phyloP scores from a whole-genome alignment of 805 yeast genomes.

The Ogataea angusta region DNA sequence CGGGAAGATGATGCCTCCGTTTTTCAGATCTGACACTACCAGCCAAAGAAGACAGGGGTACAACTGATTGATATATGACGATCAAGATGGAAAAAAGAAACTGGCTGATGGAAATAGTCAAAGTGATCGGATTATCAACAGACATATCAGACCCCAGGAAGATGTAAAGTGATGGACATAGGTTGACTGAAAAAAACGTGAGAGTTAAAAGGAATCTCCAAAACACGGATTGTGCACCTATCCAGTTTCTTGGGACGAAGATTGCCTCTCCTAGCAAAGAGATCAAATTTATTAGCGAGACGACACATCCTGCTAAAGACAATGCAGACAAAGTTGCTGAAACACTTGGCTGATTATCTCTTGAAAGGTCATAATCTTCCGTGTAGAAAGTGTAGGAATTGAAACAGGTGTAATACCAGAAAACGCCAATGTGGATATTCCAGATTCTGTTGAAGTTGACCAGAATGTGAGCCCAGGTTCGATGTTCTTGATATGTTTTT shows the following conservation, averaged over 20 bases:
- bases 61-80: conserved; percentile 54
- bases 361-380: conserved; percentile 45
- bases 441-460: conserved; percentile 76
- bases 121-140: conserved; percentile 32
- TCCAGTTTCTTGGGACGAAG: conserved; percentile 71
- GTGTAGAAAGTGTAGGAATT: conserved; percentile 71
- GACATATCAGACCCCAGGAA: conserved; percentile 38
- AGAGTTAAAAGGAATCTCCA: conserved; percentile 44
- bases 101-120: conserved; percentile 51
- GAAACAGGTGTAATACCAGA: conserved; percentile 73
- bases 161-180: conserved; percentile 53
- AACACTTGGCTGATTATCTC: conserved; percentile 58
- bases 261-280: conserved; percentile 55
- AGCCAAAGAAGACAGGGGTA: conserved; percentile 60
- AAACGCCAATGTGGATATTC: conserved; percentile 70
- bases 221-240: conserved; percentile 62
- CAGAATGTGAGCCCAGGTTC: conserved; percentile 74
- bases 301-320: conserved; percentile 65
- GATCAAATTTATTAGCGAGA: conserved; percentile 52
- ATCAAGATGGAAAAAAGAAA: conserved; percentile 52
- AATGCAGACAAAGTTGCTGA: conserved; percentile 55
- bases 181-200: conserved; percentile 41
- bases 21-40: conserved; percentile 35
- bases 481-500: conserved; percentile 71
- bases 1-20: conserved; percentile 48